Conservation (phyloP, 768 basidiomycete genomes). For the Botryobasidium botryosum region DNA sequence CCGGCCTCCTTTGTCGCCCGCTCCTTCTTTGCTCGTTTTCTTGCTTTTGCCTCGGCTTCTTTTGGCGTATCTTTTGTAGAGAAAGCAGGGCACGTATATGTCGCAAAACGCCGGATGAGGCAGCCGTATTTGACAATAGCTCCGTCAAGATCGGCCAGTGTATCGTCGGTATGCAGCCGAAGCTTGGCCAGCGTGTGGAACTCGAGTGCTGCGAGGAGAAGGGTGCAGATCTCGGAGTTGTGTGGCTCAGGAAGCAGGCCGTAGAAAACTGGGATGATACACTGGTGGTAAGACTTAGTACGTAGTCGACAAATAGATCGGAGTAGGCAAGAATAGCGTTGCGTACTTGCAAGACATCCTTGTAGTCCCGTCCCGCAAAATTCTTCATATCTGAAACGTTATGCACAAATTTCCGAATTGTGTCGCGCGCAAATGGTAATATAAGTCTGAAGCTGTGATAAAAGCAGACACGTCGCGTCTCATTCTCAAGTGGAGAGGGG, state of each 20-base stretch:
- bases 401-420: slow-evolving; percentile 5
- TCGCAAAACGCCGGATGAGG: slow-evolving; percentile 2
- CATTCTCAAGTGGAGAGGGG: neutral
- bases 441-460: slow-evolving; percentile 4
- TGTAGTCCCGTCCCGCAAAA: slow-evolving; percentile 7
- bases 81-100: slow-evolving; percentile 2
- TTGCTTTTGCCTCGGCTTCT: neutral
- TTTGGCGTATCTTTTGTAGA: slow-evolving; percentile 4
- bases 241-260: slow-evolving; percentile 6
- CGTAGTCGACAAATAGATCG: neutral
- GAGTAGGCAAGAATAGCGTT: neutral
- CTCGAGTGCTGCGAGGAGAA: slow-evolving; percentile 2
- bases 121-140: neutral
- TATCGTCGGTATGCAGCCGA: slow-evolving; percentile 4
- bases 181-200: slow-evolving; percentile 9
- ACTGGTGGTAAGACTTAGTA: no score
- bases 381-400: slow-evolving; percentile 3
- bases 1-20: no score
- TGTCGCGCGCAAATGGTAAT: slow-evolving; percentile 3
- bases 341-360: slow-evolving; percentile 8
- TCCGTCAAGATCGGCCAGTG: neutral
- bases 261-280: slow-evolving; percentile 8
- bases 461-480: neutral
- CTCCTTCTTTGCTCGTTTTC: neutral
- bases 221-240: neutral